Evolutionary conservation across 352 stramenopile genomes (phyloP), one percentile per base, ranked within the genome.

Genomic region (Pythium rishiriense): DNA sequence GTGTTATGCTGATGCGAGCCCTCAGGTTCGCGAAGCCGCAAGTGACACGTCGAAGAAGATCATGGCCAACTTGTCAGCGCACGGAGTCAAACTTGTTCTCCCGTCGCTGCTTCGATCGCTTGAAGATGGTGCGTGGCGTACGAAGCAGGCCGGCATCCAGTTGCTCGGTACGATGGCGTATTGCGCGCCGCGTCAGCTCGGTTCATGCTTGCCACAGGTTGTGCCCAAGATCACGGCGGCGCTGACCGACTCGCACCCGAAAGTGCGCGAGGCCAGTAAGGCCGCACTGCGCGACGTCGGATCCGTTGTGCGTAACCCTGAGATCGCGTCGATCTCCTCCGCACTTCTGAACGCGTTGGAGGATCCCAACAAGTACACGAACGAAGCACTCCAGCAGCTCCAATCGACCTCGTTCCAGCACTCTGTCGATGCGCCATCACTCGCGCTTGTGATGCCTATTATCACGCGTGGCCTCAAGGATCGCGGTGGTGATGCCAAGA

Each of bases 381-480:
- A 90, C 19, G 85, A 93, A 26, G 98, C 97, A 51, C 80, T 99
- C 19, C 97, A 99, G 81, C 86, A 97, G 65, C 75, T 99, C 29
- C 97, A 99, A 61, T 96, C 90, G 41, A 99, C 96, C 28, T 96
- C 97, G 61, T 99, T 99, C 76, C 85, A 99, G 66, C 98, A 99
- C 82, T 98, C 97, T 64, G 99, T 99, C 68, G 98, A 99, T 75
- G 97, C 98, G 26, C 97, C 98, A 21, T 99, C 97, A 64, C 79
- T 99, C 26, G 97, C 98, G 24, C 85, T 99, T n/a, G 94, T 99
- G 65, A 98, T 99, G 76, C 98, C 98, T 24, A 98, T 99, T 62
- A 89, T 99, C 54, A 94, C 98, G 59, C 92, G 98, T 25, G 98
- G 97, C 25, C 75, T 99, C n/a, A 97, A 96, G 63, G 98, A 99